Base-by-base conservation (phyloP, 768 basidiomycete species). In the Coprinopsis strossmayeri region DNA sequence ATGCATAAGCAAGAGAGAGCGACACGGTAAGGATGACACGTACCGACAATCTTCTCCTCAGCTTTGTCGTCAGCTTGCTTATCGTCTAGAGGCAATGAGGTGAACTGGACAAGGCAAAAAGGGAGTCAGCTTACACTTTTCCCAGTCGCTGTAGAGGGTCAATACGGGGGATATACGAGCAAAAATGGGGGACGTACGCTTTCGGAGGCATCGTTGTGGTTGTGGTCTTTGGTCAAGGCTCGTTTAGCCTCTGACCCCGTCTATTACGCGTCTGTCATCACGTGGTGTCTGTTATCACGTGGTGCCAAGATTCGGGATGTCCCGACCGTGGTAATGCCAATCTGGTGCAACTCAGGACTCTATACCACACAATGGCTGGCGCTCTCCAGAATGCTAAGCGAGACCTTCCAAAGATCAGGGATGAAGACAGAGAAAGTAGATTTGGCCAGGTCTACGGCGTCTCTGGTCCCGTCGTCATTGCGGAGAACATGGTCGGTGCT, bases 401-500 rank as follows among this genome's bases (percentile, higher is more conserved):
- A 66, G 77, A 90, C 66, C 81, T 97, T 50, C 76, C 81, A 60
- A 95, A 87, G 78, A 82, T 97, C 65, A 73, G 77, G 49, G 86
- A 97, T 78, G 94, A 95, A 67, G 88, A 95, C 55, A 76, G 77
- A 41, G 94, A 96, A 70, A 86, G 84, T 54, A 77, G 76, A 55
- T 91, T 90, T 58, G 93, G 91, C 49, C 80, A 84, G 58, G 92
- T 95, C 5, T 92, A 80, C 64, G 94, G 94, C 53, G 96, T 99
- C 34, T 99, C 96, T 32, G 96, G 96, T 35, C 96, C 96, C 44
- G 95, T 97, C 72, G 95, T 99, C 60, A 84, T 98, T 62, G 94
- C 93, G 53, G 89, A 78, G 76, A 93, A 94, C 71, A 97, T 95
- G 93, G 76, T 76, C 49, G 93, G 92, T 34, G 88, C 87, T 50